Percentiles rank a stretch among this genome's conserved stretches.
phyloP scores from a whole-genome alignment of 768 basidiomycete species.

The Symmetrospora coprosmae region DNA sequence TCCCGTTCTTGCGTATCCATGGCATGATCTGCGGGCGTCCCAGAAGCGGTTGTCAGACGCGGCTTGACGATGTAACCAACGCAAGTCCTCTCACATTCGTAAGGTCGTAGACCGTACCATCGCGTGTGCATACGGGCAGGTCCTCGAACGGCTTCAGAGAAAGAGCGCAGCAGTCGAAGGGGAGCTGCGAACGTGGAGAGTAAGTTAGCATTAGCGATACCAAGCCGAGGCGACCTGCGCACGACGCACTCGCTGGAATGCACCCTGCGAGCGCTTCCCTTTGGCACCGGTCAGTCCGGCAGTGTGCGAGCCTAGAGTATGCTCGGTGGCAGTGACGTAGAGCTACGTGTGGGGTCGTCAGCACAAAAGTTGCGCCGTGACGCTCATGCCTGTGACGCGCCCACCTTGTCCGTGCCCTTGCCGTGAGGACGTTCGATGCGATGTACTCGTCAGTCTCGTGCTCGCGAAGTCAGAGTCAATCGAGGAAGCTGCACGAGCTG shows the following conservation, averaged over 20 bases:
- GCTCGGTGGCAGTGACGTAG: conserved; percentile 25
- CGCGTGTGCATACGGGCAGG: conserved; percentile 31
- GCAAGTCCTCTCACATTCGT: conserved; percentile 13
- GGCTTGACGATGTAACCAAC: background rate
- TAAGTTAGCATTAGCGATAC: background rate
- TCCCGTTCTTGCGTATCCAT: conserved; percentile 30
- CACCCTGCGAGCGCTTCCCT: conserved; percentile 2
- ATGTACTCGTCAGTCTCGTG: too few species aligned
- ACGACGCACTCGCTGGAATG: background rate
- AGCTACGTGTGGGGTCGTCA: background rate
- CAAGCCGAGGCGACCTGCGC: background rate
- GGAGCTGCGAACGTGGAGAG: conserved; percentile 23
- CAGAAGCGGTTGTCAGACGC: too few species aligned
- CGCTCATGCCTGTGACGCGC: too few species aligned
- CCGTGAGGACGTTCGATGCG: conserved; percentile 9
- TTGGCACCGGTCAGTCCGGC: conserved; percentile 13
- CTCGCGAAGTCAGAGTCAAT: too few species aligned
- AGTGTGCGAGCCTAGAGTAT: conserved; percentile 19
- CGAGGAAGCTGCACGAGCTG: too few species aligned
- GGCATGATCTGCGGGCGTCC: conserved; percentile 32
- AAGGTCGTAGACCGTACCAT: conserved; percentile 32
- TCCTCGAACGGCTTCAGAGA: conserved; percentile 32
- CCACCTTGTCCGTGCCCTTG: conserved; percentile 17
- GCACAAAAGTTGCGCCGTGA: too few species aligned
- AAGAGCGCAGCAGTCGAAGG: conserved; percentile 27